Base-by-base conservation (phyloP, 345 rosid genomes). In the Camelina laxa region DNA sequence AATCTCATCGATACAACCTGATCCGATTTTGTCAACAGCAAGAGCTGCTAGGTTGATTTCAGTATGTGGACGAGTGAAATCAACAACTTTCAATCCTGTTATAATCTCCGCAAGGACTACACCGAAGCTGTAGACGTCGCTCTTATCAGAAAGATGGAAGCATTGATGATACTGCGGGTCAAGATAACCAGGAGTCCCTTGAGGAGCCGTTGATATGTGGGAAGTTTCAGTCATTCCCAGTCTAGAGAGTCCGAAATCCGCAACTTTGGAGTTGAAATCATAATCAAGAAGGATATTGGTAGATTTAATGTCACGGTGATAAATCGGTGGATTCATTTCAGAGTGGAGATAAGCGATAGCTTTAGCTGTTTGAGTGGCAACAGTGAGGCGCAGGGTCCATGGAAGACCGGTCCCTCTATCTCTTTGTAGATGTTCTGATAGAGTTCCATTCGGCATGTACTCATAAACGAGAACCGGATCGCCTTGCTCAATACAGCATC, bases 171-270 rank as follows among this genome's bases (percentile, higher is more conserved):
- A 89, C 60, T 89, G 89, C 15, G 96, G 96, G 68, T 89, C 96
- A 30, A 91, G 93, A 78, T 91, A 91, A 70, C 97, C 97, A 1
- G 97, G 97, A 50, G 97, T 91, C 12, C 97, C 97, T 75, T 88
- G 92, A 27, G 98, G 98, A 30, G 95, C 98, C 0, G 98, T 94
- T 15, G 98, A 94, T 36, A 94, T 83, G 72, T 94, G 91, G 4
- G 98, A 94, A 21, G 77, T 59, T 69, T 90, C 97, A 0, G 77
- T 67, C 90, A 91, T 79, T 22, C 98, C 98, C 3, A 91, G 87
- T 74, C 98, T 84, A 9, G 98, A 94, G 70, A 94, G 97, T 63
- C 97, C 98, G 1, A 94, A 94, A 80, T 94, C 98, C 7, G 98
- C 98, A 17, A 94, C 97, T 86, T 94, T 94, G 27, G 98, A 89